These are phyloP conservation scores for Sporothrix pallida DNA, from an alignment of 2,329 filamentous ascomycete species.

Conservation along the genomic window DNA sequence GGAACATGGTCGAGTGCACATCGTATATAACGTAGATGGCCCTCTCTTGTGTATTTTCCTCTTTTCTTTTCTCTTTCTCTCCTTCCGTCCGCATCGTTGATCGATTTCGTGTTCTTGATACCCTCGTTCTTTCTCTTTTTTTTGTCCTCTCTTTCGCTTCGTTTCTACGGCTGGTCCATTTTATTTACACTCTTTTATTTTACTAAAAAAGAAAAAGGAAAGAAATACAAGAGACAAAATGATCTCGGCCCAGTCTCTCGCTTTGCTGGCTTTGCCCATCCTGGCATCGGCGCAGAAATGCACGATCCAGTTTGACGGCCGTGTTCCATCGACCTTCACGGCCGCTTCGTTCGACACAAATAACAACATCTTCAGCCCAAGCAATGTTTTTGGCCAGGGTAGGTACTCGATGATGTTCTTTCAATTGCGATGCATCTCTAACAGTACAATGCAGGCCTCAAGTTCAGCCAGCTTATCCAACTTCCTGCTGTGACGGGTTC, in stretches of 20 bases:
- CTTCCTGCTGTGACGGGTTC: conserved; percentile 52
- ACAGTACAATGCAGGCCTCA: conserved; percentile 47
- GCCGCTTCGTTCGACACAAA: conserved; percentile 50
- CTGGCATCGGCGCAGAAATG: conserved; percentile 44
- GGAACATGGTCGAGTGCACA: too few relatives aligned
- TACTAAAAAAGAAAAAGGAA: background rate
- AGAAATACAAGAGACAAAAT: conserved; percentile 12
- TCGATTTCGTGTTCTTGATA: conserved; percentile 14
- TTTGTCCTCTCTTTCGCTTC: conserved; percentile 5
- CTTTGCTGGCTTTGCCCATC: conserved; percentile 33
- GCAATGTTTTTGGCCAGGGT: conserved; percentile 58
- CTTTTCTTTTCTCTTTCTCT: background rate
- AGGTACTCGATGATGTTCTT: conserved; percentile 20
- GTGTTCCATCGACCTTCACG: conserved; percentile 49
- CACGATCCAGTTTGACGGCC: conserved; percentile 54
- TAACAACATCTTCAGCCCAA: conserved; percentile 56
- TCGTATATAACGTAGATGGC: conserved; percentile 15
- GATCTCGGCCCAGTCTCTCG: conserved; percentile 12
- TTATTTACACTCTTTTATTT: background rate
- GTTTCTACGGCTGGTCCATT: conserved; percentile 31
- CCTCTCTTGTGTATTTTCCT: too few relatives aligned
- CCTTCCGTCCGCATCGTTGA: conserved; percentile 28
- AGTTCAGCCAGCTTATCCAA: conserved; percentile 57
- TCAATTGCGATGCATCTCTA: background rate
- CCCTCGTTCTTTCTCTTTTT: background rate